Evolutionary conservation across 202 grass and related monocot genomes (phyloP).

Genomic region (Hordeum pubiflorum): DNA sequence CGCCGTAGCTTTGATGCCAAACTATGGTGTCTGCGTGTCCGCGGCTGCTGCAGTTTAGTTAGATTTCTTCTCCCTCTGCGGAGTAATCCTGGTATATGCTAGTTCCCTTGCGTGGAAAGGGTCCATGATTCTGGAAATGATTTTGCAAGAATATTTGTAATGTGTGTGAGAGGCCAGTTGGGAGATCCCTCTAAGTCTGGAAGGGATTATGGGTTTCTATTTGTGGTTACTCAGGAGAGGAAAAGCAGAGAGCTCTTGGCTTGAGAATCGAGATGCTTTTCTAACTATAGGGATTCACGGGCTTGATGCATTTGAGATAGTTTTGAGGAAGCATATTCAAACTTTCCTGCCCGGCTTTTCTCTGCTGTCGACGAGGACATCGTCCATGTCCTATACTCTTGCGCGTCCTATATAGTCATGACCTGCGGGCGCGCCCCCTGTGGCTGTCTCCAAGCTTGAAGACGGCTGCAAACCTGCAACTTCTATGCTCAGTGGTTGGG

Average conservation of each 20-base stretch:
- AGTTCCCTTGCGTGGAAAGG: background rate
- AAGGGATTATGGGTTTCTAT: background rate
- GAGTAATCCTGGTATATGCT: background rate
- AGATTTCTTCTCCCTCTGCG: background rate
- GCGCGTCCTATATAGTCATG: background rate
- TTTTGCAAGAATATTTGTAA: background rate
- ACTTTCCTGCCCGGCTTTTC: background rate
- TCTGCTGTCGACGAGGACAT: background rate
- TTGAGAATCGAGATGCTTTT: background rate
- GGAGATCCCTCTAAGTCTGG: background rate
- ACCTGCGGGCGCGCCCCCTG: background rate
- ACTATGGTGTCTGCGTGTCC: background rate
- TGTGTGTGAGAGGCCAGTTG: background rate
- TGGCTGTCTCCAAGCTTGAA: background rate
- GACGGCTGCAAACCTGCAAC: background rate
- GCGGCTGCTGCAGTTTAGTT: background rate
- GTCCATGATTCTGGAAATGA: background rate
- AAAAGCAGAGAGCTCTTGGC: background rate
- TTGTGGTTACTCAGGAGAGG: background rate
- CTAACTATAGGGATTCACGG: background rate
- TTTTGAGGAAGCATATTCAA: background rate
- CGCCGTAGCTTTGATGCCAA: background rate
- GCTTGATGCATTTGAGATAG: background rate
- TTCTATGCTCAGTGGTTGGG: background rate
- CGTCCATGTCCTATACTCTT: background rate